Conservation (phyloP, 345 rosid species). For the Acer saccharum region DNA sequence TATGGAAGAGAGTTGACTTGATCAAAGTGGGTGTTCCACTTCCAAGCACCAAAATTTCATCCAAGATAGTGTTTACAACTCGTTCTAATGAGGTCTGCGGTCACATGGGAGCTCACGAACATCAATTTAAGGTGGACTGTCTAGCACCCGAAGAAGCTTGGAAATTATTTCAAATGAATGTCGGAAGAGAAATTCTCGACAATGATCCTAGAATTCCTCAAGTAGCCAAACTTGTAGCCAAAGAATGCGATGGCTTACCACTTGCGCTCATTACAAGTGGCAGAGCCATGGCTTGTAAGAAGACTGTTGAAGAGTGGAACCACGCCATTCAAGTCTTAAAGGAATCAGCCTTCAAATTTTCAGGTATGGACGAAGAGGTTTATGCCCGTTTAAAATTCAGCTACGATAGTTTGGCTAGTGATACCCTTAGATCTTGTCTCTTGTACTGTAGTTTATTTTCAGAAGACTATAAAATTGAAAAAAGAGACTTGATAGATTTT, state of each 20-base stretch:
- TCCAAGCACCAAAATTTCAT: background rate
- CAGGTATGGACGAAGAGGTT: background rate
- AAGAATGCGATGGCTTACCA: background rate
- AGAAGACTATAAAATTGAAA: slow-evolving; percentile 19
- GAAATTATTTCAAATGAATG: background rate
- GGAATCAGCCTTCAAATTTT: slow-evolving; percentile 6
- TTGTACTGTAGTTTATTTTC: slow-evolving; percentile 21
- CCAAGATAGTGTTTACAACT: slow-evolving; percentile 16
- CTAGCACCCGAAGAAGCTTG: background rate
- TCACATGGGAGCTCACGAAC: slow-evolving; percentile 2
- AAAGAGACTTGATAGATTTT: slow-evolving; percentile 16
- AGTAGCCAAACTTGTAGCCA: background rate
- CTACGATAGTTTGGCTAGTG: background rate
- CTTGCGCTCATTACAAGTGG: background rate
- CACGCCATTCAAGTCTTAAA: background rate
- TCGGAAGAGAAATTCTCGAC: background rate
- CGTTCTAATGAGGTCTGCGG: slow-evolving; percentile 9
- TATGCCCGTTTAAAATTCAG: background rate
- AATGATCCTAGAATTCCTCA: background rate
- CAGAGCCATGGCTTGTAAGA: background rate
- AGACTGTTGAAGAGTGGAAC: background rate
- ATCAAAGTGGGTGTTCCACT: background rate
- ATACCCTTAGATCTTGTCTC: background rate
- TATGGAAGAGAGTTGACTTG: slow-evolving; percentile 17
- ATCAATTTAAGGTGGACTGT: background rate